Evolutionary conservation across 176 grass and related monocot genomes (phyloP).

Genomic region (Zizania latifolia): DNA sequence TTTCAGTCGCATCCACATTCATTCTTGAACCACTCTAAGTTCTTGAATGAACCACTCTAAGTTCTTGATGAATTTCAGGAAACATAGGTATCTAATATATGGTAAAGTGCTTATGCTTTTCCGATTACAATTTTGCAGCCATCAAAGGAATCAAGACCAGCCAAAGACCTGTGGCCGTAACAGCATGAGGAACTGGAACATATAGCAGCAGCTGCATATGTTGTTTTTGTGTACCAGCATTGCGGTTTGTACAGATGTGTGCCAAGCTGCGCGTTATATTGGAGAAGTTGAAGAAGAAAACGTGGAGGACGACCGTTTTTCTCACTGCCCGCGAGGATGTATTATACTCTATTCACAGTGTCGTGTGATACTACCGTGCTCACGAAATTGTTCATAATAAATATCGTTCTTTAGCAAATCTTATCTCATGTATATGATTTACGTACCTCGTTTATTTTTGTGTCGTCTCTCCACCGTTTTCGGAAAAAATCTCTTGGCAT

Average conservation of each 20-base stretch:
- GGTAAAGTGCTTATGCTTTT: neutral
- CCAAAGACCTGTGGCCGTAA: too few species aligned
- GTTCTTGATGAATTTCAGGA: neutral
- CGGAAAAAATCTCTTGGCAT: too few species aligned
- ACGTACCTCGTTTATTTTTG: too few species aligned
- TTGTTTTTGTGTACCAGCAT: neutral
- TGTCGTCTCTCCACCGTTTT: too few species aligned
- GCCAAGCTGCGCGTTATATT: constrained; percentile 13
- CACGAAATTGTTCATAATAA: neutral
- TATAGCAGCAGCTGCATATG: neutral
- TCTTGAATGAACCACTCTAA: too few species aligned
- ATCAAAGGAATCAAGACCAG: constrained; percentile 70
- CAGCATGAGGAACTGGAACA: neutral
- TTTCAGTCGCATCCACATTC: constrained; percentile 12
- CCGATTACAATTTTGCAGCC: constrained; percentile 50
- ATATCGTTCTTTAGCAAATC: neutral
- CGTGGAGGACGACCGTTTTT: neutral
- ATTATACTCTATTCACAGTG: neutral
- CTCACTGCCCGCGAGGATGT: neutral
- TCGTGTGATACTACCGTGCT: neutral
- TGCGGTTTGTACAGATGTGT: constrained; percentile 30
- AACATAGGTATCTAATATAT: neutral
- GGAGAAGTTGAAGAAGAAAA: neutral
- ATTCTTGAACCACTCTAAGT: neutral
- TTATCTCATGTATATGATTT: too few species aligned